A percentile compares a stretch with the other conserved stretches of the same genome.
phyloP scores from a whole-genome alignment of 495 filamentous ascomycete genomes.

The Oleoguttula mirabilis region DNA sequence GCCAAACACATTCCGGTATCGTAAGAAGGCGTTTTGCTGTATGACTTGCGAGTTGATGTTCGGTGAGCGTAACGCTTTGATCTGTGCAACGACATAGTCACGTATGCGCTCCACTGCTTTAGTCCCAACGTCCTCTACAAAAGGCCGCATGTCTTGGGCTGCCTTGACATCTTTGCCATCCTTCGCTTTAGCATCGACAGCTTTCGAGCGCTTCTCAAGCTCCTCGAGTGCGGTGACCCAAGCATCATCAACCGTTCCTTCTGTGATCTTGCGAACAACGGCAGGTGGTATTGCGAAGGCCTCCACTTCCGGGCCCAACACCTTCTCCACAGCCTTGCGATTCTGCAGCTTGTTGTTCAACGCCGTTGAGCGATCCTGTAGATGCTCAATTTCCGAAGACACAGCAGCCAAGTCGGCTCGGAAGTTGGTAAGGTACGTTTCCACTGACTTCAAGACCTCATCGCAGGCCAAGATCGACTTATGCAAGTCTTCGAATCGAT shows the following conservation, averaged over 20 bases:
- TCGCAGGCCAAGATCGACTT: conserved; percentile 80
- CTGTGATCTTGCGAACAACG: conserved; percentile 67
- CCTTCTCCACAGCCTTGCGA: conserved; percentile 73
- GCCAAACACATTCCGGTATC: conserved; percentile 72
- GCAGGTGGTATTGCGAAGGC: conserved; percentile 77
- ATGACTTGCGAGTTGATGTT: conserved; percentile 94
- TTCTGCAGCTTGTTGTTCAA: conserved; percentile 85
- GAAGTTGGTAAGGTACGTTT: conserved; percentile 81
- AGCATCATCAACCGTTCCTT: conserved; percentile 78
- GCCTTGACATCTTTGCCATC: conserved; percentile 57
- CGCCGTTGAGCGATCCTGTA: conserved; percentile 73
- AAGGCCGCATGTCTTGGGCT: conserved; percentile 67
- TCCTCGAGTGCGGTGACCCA: conserved; percentile 82
- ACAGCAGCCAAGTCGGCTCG: conserved; percentile 83
- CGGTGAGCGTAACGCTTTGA: conserved; percentile 82
- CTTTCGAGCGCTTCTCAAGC: conserved; percentile 62
- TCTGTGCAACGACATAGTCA: conserved; percentile 85
- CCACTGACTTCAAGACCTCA: conserved; percentile 84
- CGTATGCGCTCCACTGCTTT: conserved; percentile 91
- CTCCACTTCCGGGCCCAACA: conserved; percentile 81
- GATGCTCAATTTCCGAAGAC: conserved; percentile 84
- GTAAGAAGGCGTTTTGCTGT: conserved; percentile 78
- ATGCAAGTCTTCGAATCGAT: conserved; percentile 86
- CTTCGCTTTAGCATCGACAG: conserved; percentile 53
- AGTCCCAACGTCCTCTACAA: conserved; percentile 68